These are phyloP conservation scores for Camelina hispida DNA, from an alignment of 345 rosid genomes.

Conservation along the genomic window DNA sequence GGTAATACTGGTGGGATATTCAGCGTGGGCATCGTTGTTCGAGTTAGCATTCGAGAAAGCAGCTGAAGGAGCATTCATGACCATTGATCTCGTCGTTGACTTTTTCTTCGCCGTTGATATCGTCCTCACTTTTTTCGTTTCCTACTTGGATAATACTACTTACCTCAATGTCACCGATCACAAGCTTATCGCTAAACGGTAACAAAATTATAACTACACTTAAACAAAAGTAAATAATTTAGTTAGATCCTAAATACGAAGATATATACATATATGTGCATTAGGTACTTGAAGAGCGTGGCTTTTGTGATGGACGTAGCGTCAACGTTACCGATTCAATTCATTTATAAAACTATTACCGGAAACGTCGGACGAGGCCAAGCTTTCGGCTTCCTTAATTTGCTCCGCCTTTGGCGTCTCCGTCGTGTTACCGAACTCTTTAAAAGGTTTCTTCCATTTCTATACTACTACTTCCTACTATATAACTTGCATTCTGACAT, in stretches of 20 bases:
- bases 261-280: too few species aligned
- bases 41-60: slow-evolving; percentile 76
- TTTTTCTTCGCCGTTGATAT: slow-evolving; percentile 80
- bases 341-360: slow-evolving; percentile 54
- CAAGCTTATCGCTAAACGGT: slow-evolving; percentile 71
- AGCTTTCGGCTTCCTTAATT: slow-evolving; percentile 69
- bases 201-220: neutral
- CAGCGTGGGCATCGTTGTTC: slow-evolving; percentile 91
- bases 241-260: neutral
- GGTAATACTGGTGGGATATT: slow-evolving; percentile 73
- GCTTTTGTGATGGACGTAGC: slow-evolving; percentile 87
- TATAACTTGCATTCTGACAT: neutral
- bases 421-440: slow-evolving; percentile 81
- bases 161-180: slow-evolving; percentile 85
- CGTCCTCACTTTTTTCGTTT: slow-evolving; percentile 85
- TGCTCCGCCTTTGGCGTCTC: slow-evolving; percentile 94
- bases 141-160: slow-evolving; percentile 74
- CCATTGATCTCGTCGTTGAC: slow-evolving; percentile 75
- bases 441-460: slow-evolving; percentile 50
- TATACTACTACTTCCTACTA: too few species aligned
- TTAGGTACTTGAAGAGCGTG: slow-evolving; percentile 60
- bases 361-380: slow-evolving; percentile 48
- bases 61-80: slow-evolving; percentile 54
- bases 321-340: slow-evolving; percentile 76
- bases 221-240: too few species aligned